Conservation (phyloP, 73 alveolate genomes). For the Symbiodinium natans region DNA sequence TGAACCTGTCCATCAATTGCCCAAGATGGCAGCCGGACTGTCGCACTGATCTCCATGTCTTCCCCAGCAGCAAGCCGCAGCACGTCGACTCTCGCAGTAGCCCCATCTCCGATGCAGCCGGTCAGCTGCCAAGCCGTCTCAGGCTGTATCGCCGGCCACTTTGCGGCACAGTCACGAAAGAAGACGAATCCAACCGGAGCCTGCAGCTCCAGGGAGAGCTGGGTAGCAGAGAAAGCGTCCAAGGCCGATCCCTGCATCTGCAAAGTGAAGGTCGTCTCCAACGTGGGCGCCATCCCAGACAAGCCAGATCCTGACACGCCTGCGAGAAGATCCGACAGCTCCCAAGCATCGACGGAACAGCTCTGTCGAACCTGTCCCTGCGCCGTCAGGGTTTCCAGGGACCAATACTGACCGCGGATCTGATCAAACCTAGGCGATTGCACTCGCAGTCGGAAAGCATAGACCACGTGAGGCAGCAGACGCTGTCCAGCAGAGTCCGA, state of each 20-base stretch:
- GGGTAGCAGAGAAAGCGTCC: not conserved
- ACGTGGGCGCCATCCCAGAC: not conserved
- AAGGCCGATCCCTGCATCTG: not conserved
- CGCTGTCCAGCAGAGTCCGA: not conserved
- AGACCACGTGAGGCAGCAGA: slow-evolving; percentile 11
- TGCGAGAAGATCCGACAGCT: not conserved
- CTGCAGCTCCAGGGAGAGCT: not conserved
- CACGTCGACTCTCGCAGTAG: not conserved
- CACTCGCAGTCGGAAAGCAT: slow-evolving; percentile 57
- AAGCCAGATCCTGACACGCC: not conserved
- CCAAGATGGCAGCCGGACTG: not conserved
- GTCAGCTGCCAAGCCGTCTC: not conserved
- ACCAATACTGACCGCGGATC: slow-evolving; percentile 35
- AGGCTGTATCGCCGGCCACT: not conserved
- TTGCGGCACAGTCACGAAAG: not conserved
- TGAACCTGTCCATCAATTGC: not conserved
- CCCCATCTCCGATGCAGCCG: not conserved
- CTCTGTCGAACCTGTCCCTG: not conserved
- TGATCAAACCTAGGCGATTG: slow-evolving; percentile 27
- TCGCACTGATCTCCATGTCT: not conserved
- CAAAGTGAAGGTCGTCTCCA: not conserved
- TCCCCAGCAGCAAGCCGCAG: not conserved
- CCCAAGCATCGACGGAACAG: not conserved
- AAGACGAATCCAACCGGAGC: not conserved
- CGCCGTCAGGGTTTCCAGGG: slow-evolving; percentile 3